Percentiles rank a stretch among this genome's conserved stretches.
These are phyloP conservation scores for Flaveria robusta DNA, from an alignment of 129 eudicot genomes.

Conservation along the genomic window DNA sequence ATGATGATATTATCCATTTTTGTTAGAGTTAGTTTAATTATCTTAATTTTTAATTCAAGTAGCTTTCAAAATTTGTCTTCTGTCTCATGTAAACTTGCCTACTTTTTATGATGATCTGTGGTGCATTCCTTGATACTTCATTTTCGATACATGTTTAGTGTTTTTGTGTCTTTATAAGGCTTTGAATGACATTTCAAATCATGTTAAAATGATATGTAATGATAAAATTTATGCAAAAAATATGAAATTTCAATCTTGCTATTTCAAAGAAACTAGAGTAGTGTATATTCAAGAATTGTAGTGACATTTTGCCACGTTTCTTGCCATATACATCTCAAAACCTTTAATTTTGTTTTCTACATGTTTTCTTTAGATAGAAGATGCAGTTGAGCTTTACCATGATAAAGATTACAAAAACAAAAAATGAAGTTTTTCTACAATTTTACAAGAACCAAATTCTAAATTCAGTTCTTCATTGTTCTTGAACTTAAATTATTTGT, in stretches of 20 bases:
- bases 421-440: conserved; percentile 85
- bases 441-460: no score
- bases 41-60: no score
- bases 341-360: background rate
- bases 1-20: no score
- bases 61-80: no score
- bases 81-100: conserved; percentile 62
- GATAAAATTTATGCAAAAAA: background rate
- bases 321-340: background rate
- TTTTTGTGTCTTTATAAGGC: conserved; percentile 1
- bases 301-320: background rate
- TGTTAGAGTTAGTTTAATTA: no score
- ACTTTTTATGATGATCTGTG: background rate
- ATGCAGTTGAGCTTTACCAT: conserved; percentile 69
- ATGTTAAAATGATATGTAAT: background rate
- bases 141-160: conserved; percentile 15
- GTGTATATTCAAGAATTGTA: background rate
- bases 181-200: conserved; percentile 15
- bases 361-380: conserved; percentile 61
- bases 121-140: conserved; percentile 20
- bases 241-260: background rate
- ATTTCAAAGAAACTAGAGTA: background rate
- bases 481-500: no score
- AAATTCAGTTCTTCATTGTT: no score
- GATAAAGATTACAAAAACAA: conserved; percentile 60